These are phyloP conservation scores for Thielaviopsis populi DNA, from an alignment of 2,329 filamentous ascomycete genomes.

Conservation along the genomic window DNA sequence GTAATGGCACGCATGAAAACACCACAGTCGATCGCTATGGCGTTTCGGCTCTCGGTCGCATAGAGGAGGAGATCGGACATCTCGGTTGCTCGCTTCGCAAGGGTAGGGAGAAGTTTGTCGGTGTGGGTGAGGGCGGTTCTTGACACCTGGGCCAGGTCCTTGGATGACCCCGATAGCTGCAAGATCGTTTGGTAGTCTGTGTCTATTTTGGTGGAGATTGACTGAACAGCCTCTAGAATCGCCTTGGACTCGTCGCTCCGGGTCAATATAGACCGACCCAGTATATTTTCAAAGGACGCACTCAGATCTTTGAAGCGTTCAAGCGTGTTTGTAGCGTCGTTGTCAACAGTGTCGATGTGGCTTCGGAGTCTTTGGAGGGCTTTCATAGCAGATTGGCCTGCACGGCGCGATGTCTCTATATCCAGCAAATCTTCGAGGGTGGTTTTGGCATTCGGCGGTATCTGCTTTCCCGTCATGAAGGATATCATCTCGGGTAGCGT, in stretches of 20 bases:
- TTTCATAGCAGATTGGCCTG: conserved; percentile 48
- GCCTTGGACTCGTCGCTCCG: conserved; percentile 50
- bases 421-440: conserved; percentile 67
- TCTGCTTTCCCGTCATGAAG: conserved; percentile 42
- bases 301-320: conserved; percentile 40
- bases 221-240: conserved; percentile 71
- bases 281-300: conserved; percentile 46
- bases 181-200: conserved; percentile 71
- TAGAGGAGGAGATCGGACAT: conserved; percentile 46
- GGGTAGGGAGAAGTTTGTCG: conserved; percentile 43
- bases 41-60: conserved; percentile 51
- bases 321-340: conserved; percentile 39
- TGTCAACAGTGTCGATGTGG: conserved; percentile 47
- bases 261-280: conserved; percentile 37
- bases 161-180: conserved; percentile 48
- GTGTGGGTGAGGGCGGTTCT: conserved; percentile 50
- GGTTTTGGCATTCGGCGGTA: conserved; percentile 31
- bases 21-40: conserved; percentile 48
- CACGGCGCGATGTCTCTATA: conserved; percentile 53
- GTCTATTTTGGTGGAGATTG: conserved; percentile 70
- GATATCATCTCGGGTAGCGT: conserved; percentile 51
- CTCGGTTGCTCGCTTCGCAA: conserved; percentile 41
- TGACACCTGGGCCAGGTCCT: conserved; percentile 44
- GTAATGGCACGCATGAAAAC: conserved; percentile 72
- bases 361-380: conserved; percentile 44